Percentiles rank a stretch among this genome's conserved stretches.
phyloP scores from a whole-genome alignment of 352 stramenopile species.

The Pythium sp. region DNA sequence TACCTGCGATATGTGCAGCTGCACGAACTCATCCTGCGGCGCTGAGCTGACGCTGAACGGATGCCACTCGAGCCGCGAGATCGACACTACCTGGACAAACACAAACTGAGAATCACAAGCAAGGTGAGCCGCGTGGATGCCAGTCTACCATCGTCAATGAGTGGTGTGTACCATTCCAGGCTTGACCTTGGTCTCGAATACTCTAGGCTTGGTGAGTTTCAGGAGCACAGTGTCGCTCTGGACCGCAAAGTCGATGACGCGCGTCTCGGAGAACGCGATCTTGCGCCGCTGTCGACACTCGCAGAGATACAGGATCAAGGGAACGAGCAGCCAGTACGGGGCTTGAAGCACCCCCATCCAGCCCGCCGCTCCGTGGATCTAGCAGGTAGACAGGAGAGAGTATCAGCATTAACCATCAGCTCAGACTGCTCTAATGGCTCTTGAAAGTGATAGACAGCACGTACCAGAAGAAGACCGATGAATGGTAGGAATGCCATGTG shows the following conservation, averaged over 20 bases:
- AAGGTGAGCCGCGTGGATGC: background rate
- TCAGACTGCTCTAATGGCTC: background rate
- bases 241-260: conserved; percentile 21
- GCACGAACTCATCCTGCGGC: conserved; percentile 36
- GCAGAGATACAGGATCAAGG: conserved; percentile 26
- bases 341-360: conserved; percentile 36
- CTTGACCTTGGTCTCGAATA: conserved; percentile 24
- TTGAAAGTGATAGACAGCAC: background rate
- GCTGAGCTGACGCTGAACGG: conserved; percentile 71
- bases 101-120: conserved; percentile 35
- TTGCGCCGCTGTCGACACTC: conserved; percentile 28
- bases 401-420: background rate
- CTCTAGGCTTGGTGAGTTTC: conserved; percentile 30
- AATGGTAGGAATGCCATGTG: conserved; percentile 36
- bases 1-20: conserved; percentile 38
- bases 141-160: background rate
- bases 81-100: conserved; percentile 52
- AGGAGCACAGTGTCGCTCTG: conserved; percentile 22
- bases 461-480: conserved; percentile 28
- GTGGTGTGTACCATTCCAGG: conserved; percentile 30
- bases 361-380: conserved; percentile 37
- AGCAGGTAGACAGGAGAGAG: background rate
- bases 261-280: conserved; percentile 16
- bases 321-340: conserved; percentile 29
- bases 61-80: conserved; percentile 73